Base-by-base conservation (phyloP, 768 basidiomycete genomes). In the Pulveroboletus sp. region DNA sequence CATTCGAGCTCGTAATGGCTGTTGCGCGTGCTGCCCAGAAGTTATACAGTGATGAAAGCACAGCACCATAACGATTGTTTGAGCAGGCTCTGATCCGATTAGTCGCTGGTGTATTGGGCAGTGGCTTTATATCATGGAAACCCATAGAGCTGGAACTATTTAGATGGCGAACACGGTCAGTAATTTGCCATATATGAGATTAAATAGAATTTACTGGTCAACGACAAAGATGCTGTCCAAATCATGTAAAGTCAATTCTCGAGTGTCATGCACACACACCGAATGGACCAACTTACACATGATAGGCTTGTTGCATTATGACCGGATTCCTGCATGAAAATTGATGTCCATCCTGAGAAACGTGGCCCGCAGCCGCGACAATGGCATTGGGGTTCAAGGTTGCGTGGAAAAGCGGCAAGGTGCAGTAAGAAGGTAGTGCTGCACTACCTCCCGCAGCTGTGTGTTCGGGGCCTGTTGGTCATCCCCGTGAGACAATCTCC, bases 41-140 rank as follows among this genome's bases (percentile, higher is more conserved):
- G 14, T 68, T 67, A 45, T 80, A 60, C 9, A 83, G 55, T 0
- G 82, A 75, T 0, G 80, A 78, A 34, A 76, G 77, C 1, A 82
- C 83, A 1, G 82, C 80, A 1, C 82, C 82, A 16, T 82, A 71
- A 26, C 82, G 66, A 52, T 84, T 77, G 49, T 79, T 61, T 34
- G 68, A 64, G 0, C 45, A 54, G 12, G 58, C 60, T 6, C 55
- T 47, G 35, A 82, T 80, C 30, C 57, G 58, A n/a, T 61, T 50
- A 4, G 73, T 68, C 4, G 49, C 67, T 0, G 79, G 77, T 2
- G 76, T 74, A 38, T 72, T 67, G 1, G 60, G 56, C 5, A 82
- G 68, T 0, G 82, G 82, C 1, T 39, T 61, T 31, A 69, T 65
- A 54, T 82, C 82, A 1, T 0, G n/a, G 0, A 0, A 2, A 3